These are phyloP conservation scores for Sporothrix mexicana DNA, from an alignment of 2,329 filamentous ascomycete genomes.

Conservation along the genomic window DNA sequence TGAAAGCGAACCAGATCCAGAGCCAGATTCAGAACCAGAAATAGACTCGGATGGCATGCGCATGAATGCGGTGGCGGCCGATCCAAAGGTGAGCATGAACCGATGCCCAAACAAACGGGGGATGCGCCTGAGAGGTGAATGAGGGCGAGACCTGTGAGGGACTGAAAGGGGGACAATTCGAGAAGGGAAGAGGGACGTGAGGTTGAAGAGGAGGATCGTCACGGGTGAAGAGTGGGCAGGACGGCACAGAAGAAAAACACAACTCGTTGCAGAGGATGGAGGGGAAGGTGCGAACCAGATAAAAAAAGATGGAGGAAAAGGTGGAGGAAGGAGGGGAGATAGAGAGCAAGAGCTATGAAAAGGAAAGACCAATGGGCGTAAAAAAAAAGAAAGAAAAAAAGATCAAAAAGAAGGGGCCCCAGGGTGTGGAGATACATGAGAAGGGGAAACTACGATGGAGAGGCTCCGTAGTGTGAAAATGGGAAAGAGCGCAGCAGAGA, in stretches of 20 bases:
- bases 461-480: neutral
- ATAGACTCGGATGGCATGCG: conserved; percentile 42
- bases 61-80: conserved; percentile 46
- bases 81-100: conserved; percentile 44
- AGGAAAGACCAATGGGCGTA: neutral
- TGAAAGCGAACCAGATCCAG: conserved; percentile 41
- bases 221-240: conserved; percentile 1
- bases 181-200: conserved; percentile 35
- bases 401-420: neutral
- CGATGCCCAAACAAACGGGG: conserved; percentile 47
- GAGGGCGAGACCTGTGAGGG: conserved; percentile 38
- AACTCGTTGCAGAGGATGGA: neutral
- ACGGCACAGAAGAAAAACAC: conserved; percentile 15
- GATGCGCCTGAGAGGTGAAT: conserved; percentile 48
- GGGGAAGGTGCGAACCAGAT: conserved; percentile 20
- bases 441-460: conserved; percentile 21
- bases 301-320: conserved; percentile 14
- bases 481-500: neutral
- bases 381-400: neutral
- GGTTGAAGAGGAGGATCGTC: conserved; percentile 23
- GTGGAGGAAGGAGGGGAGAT: conserved; percentile 17
- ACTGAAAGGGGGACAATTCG: neutral
- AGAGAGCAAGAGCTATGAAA: neutral
- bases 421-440: conserved; percentile 5
- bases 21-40: conserved; percentile 27